These are phyloP conservation scores for Medicago arabica DNA, from an alignment of 306 rosid genomes.

Conservation along the genomic window DNA sequence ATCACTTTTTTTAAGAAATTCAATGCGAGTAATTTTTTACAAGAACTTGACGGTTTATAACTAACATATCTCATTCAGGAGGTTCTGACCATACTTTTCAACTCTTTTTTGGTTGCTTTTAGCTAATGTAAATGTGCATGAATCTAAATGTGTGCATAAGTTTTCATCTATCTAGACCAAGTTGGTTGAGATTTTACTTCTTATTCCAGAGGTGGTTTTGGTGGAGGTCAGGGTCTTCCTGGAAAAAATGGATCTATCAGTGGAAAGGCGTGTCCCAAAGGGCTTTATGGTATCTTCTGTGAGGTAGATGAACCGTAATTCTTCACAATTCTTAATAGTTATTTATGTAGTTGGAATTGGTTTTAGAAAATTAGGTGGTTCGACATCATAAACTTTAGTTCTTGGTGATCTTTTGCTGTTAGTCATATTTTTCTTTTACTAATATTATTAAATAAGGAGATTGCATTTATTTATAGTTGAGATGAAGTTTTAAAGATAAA, in stretches of 20 bases:
- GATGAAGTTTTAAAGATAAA: conserved; percentile 23
- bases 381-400: conserved; percentile 23
- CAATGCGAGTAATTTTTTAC: conserved; percentile 1
- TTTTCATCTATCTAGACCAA: conserved; percentile 9
- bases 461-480: conserved; percentile 13
- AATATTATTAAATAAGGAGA: conserved; percentile 9
- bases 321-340: conserved; percentile 25
- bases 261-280: conserved; percentile 85
- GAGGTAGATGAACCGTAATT: conserved; percentile 60
- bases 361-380: conserved; percentile 35
- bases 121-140: conserved; percentile 1
- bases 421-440: conserved; percentile 18
- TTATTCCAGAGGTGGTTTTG: conserved; percentile 80
- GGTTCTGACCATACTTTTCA: neutral
- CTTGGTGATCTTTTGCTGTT: conserved; percentile 28
- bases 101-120: conserved; percentile 22
- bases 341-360: conserved; percentile 19
- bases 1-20: neutral
- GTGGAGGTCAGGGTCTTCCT: conserved; percentile 81
- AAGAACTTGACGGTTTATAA: conserved; percentile 17
- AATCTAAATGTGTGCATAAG: conserved; percentile 2
- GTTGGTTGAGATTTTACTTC: conserved; percentile 34
- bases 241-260: conserved; percentile 87
- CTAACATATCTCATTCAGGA: conserved; percentile 16
- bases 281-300: conserved; percentile 91